Conservation (phyloP, 2,329 filamentous ascomycete genomes). For the Sporothrix sp. region DNA sequence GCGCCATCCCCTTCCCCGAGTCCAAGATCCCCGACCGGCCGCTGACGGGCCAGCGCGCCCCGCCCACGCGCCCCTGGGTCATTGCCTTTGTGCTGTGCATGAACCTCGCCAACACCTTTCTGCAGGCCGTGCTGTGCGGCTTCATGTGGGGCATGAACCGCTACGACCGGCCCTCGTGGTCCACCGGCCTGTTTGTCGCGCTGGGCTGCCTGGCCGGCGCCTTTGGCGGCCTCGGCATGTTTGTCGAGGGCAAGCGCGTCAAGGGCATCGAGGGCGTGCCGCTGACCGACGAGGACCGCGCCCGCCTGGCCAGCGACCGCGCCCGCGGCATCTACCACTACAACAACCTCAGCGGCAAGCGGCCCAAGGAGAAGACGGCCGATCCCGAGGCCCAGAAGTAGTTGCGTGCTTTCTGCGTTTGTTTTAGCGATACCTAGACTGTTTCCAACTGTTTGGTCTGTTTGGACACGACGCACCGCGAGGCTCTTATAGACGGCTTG, state of each 20-base stretch:
- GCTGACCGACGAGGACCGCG: conserved; percentile 45
- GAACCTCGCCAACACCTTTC: conserved; percentile 68
- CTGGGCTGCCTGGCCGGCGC: conserved; percentile 62
- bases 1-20: conserved; percentile 52
- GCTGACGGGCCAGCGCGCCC: conserved; percentile 61
- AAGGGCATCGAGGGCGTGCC: conserved; percentile 64
- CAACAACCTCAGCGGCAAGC: conserved; percentile 46
- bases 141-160: conserved; percentile 80
- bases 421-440: no score
- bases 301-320: conserved; percentile 40
- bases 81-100: conserved; percentile 71
- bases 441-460: no score
- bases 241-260: conserved; percentile 59
- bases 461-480: no score
- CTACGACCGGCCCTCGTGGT: conserved; percentile 66
- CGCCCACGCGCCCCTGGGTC: conserved; percentile 61
- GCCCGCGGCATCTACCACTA: conserved; percentile 49
- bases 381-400: conserved; percentile 19
- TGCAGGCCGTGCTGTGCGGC: conserved; percentile 62
- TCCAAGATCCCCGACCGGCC: conserved; percentile 55
- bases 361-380: conserved; percentile 34
- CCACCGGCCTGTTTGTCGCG: conserved; percentile 68
- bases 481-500: no score
- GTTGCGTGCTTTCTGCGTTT: not conserved
- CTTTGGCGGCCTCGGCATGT: conserved; percentile 59